Conservation (phyloP, 2,329 filamentous ascomycete genomes). For the Proliferodiscus dingleyae region DNA sequence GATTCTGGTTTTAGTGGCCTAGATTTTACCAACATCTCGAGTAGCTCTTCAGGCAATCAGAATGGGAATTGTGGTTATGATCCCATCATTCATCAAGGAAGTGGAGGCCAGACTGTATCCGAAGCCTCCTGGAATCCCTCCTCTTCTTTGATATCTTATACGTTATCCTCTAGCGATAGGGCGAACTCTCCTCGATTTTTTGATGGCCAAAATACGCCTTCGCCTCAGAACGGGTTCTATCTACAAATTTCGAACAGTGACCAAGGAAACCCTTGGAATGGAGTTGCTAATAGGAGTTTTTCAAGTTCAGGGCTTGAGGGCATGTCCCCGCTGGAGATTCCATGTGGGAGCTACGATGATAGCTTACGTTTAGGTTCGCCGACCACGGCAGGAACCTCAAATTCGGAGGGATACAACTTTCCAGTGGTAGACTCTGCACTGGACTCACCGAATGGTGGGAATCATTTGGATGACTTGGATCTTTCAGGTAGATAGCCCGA, state of each 20-base stretch:
- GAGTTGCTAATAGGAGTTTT: conserved; percentile 1
- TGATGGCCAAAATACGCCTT: conserved; percentile 12
- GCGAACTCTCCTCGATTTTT: conserved; percentile 16
- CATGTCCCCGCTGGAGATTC: conserved; percentile 17
- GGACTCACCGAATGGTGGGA: conserved; percentile 9
- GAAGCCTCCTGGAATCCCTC: conserved; percentile 12
- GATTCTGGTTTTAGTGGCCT: neutral
- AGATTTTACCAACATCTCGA: conserved; percentile 7
- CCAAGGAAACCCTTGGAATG: conserved; percentile 19
- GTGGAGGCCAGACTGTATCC: conserved; percentile 3
- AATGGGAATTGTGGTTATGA: conserved; percentile 4
- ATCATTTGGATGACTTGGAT: conserved; percentile 15
- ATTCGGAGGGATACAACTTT: conserved; percentile 21
- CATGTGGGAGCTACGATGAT: conserved; percentile 22
- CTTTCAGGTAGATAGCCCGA: conserved; percentile 18
- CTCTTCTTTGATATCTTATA: conserved; percentile 16
- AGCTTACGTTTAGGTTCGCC: conserved; percentile 20
- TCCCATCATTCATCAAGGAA: conserved; percentile 13
- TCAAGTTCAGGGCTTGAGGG: conserved; percentile 12
- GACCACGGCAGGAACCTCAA: conserved; percentile 19
- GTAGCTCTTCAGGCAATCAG: conserved; percentile 5
- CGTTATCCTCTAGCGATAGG: conserved; percentile 12
- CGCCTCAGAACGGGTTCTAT: conserved; percentile 11
- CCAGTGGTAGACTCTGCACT: conserved; percentile 13
- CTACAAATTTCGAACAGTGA: conserved; percentile 15